A percentile compares a stretch with the other conserved stretches of the same genome.
Conservation (phyloP, 306 rosid species). For the Boehmeria nivea region DNA sequence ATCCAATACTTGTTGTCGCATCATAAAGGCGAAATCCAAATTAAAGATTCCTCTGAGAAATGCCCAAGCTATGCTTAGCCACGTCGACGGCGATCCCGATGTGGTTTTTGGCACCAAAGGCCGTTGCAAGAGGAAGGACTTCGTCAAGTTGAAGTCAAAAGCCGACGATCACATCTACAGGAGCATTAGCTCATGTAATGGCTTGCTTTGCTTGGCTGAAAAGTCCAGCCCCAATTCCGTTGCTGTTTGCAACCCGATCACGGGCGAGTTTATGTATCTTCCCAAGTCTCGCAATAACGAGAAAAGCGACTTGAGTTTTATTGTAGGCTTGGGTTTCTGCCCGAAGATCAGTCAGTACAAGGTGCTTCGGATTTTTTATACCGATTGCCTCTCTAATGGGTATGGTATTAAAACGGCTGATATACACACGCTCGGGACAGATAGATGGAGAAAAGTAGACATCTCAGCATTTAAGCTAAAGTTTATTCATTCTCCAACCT, state of each 20-base stretch:
- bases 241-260: slow-evolving; percentile 12
- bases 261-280: slow-evolving; percentile 9
- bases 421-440: slow-evolving; percentile 16
- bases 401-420: neutral
- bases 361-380: neutral
- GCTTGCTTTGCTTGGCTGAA: slow-evolving; percentile 13
- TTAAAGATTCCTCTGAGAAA: neutral
- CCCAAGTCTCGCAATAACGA: neutral
- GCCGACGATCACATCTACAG: neutral
- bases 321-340: slow-evolving; percentile 4
- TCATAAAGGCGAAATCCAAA: neutral
- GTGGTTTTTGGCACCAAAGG: neutral
- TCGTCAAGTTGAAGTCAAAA: neutral
- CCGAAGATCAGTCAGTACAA: slow-evolving; percentile 11
- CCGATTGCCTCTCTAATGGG: too few relatives aligned
- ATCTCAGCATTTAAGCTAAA: neutral
- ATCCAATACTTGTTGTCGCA: neutral
- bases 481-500: neutral
- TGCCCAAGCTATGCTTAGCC: neutral
- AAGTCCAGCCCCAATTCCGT: too few relatives aligned
- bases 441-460: slow-evolving; percentile 2
- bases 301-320: neutral
- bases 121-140: neutral
- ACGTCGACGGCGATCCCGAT: neutral
- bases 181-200: slow-evolving; percentile 4